Percentiles rank a stretch among this genome's conserved stretches.
These are phyloP conservation scores for Colletotrichum chrysophilum DNA, from an alignment of 2,329 filamentous ascomycete species.

Conservation along the genomic window DNA sequence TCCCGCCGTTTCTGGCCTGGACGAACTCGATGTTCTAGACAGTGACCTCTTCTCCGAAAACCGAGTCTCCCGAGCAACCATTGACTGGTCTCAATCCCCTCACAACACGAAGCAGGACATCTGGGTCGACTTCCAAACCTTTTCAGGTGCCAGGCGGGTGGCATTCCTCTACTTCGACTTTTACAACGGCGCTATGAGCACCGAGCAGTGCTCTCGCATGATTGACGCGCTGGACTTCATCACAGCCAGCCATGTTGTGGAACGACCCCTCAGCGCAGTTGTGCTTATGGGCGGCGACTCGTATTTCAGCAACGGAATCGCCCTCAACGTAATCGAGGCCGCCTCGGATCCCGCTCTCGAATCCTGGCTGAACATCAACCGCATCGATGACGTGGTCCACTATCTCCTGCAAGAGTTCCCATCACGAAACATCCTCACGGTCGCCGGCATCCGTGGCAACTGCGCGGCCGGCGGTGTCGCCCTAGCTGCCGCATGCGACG, in stretches of 20 bases:
- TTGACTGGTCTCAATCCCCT: conserved; percentile 32
- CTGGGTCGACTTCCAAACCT: conserved; percentile 39
- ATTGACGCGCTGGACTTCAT: conserved; percentile 40
- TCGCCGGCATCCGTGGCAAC: conserved; percentile 44
- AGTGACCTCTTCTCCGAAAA: conserved; percentile 19
- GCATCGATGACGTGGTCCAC: conserved; percentile 45
- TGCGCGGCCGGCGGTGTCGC: conserved; percentile 48
- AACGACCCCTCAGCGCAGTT: conserved; percentile 36
- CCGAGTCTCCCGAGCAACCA: conserved; percentile 8
- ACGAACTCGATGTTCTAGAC: conserved; percentile 35
- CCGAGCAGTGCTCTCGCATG: conserved; percentile 39
- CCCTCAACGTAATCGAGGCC: conserved; percentile 48
- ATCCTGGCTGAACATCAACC: conserved; percentile 49
- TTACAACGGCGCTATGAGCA: conserved; percentile 50
- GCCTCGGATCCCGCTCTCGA: conserved; percentile 39
- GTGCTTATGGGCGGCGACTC: conserved; percentile 43
- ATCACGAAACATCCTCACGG: conserved; percentile 35
- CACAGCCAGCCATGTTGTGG: conserved; percentile 29
- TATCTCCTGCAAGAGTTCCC: conserved; percentile 42
- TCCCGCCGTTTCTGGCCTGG: conserved; percentile 37
- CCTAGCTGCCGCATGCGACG: conserved; percentile 40
- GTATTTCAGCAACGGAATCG: conserved; percentile 49
- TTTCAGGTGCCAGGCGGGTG: conserved; percentile 27
- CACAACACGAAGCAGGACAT: conserved; percentile 42
- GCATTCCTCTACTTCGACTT: conserved; percentile 48